Evolutionary conservation across 78 protist genomes (phyloP), one percentile per base, ranked within the genome.

Genomic region (Pelomyxa schiedti): DNA sequence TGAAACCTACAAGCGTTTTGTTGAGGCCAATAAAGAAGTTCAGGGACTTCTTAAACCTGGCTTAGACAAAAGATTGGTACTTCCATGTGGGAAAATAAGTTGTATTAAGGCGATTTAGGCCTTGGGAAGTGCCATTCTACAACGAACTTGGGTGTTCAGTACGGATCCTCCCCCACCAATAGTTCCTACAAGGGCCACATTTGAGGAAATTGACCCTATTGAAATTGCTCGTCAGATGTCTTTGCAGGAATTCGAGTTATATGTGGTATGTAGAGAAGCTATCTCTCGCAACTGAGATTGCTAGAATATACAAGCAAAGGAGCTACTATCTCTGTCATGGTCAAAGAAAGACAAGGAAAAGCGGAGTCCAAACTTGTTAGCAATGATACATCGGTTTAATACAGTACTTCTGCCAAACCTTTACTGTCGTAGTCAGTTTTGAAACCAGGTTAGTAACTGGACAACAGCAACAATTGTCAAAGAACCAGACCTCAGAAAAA

Each of bases 141-240:
- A n/a, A n/a, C n/a, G n/a, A n/a, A n/a, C n/a, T n/a, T n/a, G n/a
- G n/a, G 16, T 16, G 58, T 47, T 47, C 58, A 47, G 16, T 16
- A 16, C 58, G 58, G 32, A 16, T 16, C 32, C 58, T 16, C 58
- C 58, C 58, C 32, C 58, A 16, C 58, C 58, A 16, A 16, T 47
- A 16, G 32, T 47, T 16, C 58, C 58, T 16, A 16, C 58, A 16
- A 47, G 58, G 58, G 58, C 58, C 58, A 47, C 4, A 6, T 39
- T 58, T n/a, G 79, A 73, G 36, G 81, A 74, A 9, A 37, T 85
- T 30, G 83, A 85, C 24, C 89, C 89, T 29, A 66, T 58, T 26
- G 92, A 88, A 29, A 66, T 88, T 35, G 89, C 92, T 7, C 77
- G 89, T 47, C 92, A 88, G 69, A 58, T 88, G 42, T 84, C 89